Evolutionary conservation across 805 yeast species (phyloP), one percentile per base, ranked within the genome.

Genomic region (Saccharomycopsis amapae): DNA sequence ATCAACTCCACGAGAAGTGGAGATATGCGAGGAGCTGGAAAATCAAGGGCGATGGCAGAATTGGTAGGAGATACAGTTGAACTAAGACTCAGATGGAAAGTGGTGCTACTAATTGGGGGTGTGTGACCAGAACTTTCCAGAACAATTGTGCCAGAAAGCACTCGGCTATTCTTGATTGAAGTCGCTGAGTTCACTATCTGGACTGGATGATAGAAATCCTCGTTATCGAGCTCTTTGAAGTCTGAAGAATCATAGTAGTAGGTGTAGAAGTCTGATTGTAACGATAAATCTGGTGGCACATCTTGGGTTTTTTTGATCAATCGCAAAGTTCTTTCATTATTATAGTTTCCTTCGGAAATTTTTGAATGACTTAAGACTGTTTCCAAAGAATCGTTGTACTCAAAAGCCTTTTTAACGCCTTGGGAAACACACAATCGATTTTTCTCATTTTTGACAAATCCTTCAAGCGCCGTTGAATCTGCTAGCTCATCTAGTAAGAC

Each of bases 1-100:
- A 84, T 75, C 26, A 84, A 64, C 57, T 85, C 94, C 3, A 81
- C 64, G 25, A 78, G 60, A 9, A 82, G 75, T 1, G 88, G 85
- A 0, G 82, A 65, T 12, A 73, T 66, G 3, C 62, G 59, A 0
- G 85, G 85, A 71, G 34, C 46, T 35, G 54, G 40, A 9, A 45
- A 50, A 40, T 44, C 51, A 4, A 34, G 30, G n/a, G n/a, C n/a
- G n/a, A n/a, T n/a, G n/a, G 26, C 23, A 19, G 10, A 24, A 10
- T 3, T 35, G 23, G 25, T 33, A 5, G 32, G n/a, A n/a, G 32
- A 28, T 10, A n/a, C n/a, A 15, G 15, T 33, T 9, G 37, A 9
- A 15, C 9, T 33, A 17, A 17, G 9, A 15, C 33, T 32, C 1
- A 41, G 37, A 12, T 35, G 41, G 2, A 15, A 23, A 25, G 44